A percentile compares a stretch with the other conserved stretches of the same genome.
phyloP scores from a whole-genome alignment of 257 asterid species.

The Scutellaria barbata region DNA sequence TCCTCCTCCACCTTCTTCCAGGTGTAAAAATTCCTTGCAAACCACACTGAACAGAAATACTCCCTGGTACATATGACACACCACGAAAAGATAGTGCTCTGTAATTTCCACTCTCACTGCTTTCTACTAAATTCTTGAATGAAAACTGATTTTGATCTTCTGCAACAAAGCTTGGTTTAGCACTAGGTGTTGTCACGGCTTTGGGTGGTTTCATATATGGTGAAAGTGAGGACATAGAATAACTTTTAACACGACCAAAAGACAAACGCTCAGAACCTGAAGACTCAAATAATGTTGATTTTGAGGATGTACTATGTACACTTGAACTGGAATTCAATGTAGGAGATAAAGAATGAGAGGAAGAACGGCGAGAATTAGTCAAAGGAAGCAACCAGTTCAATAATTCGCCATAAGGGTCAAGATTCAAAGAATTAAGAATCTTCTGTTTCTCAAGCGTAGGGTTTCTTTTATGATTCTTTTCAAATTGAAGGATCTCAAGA shows the following conservation, averaged over 20 bases:
- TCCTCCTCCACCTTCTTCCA: constrained; percentile 95
- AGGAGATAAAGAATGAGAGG: constrained; percentile 68
- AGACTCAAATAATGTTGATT: constrained; percentile 68
- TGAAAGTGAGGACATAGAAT: constrained; percentile 94
- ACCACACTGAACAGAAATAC: constrained; percentile 94
- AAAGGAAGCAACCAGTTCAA: constrained; percentile 94
- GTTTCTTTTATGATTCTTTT: constrained; percentile 65
- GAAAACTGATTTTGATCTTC: constrained; percentile 83
- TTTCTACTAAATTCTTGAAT: constrained; percentile 54
- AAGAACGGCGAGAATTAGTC: constrained; percentile 72
- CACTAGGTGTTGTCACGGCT: constrained; percentile 50
- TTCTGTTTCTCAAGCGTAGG: constrained; percentile 44
- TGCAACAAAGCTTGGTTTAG: constrained; percentile 56
- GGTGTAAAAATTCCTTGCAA: constrained; percentile 91
- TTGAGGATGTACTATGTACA: constrained; percentile 65
- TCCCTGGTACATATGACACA: constrained; percentile 77
- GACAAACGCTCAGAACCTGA: constrained; percentile 82
- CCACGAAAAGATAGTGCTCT: constrained; percentile 87
- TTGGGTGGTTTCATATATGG: constrained; percentile 57
- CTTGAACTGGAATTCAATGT: constrained; percentile 56
- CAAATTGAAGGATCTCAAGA: constrained; percentile 93
- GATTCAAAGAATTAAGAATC: constrained; percentile 40
- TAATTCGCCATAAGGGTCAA: constrained; percentile 77
- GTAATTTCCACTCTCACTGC: constrained; percentile 56
- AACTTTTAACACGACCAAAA: constrained; percentile 83